Evolutionary conservation across 148 eudicot species (phyloP), one percentile per base, ranked within the genome.

Genomic region (Chenopodium formosanum): DNA sequence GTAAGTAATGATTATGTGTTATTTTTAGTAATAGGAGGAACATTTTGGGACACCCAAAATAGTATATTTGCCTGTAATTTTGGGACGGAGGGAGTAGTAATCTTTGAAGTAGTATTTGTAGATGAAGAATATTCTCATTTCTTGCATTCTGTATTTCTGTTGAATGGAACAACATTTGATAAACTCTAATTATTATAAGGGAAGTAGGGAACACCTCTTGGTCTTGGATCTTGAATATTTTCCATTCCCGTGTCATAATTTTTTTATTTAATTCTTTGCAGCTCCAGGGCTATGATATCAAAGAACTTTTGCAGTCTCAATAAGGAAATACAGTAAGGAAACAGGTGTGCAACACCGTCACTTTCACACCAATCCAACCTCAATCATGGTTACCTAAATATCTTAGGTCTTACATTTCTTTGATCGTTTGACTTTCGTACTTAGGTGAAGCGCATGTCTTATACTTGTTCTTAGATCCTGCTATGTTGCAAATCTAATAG

Each of bases 271-370:
- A 47, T 65, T 40, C 83, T 44, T 3, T 85, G 89, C 79, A 95
- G 98, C 87, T 93, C 81, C 97, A 95, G 86, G 98, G 98, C 75
- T 92, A 95, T 77, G 96, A 93, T 86, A 91, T 95, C 92, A 93
- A 81, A 87, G 96, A 95, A 83, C 60, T 95, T 79, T 81, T 95
- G 82, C 93, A 89, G 44, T 40, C 44, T 40, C 44, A 40, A 7
- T 40, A 40, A 40, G 83, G 88, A 87, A 58, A 79, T 89, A 75
- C 84, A 83, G 82, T 79, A 87, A 82, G 80, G 80, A 70, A 34
- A 52, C 69, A 80, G 13, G 16, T 14, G 62, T 29, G 12, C 32
- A 20, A 9, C 37, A 50, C 1, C 75, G 12, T 46, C 52, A 7
- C 69, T 56, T 71, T 47, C 5, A 56, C 13, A 37, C 37, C 11